Evolutionary conservation across 352 stramenopile species (phyloP).

Genomic region (Thalassiosira gravida): DNA sequence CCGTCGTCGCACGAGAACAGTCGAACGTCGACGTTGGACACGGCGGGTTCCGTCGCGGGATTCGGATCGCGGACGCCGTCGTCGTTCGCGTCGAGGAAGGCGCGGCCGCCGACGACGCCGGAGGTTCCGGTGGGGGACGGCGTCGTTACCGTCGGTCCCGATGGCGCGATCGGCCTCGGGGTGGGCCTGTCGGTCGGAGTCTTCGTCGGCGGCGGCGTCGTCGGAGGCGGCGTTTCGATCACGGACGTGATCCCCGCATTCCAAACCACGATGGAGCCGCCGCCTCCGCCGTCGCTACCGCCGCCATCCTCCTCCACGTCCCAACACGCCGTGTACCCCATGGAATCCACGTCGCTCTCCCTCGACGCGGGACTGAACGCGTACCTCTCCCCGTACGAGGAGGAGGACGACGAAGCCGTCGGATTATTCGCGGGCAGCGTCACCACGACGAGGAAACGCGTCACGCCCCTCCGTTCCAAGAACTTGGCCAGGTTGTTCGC

Average conservation of each 20-base stretch:
- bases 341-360: slow-evolving; percentile 28
- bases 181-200: background rate
- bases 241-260: slow-evolving; percentile 39
- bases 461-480: slow-evolving; percentile 17
- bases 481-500: slow-evolving; percentile 21
- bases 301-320: slow-evolving; percentile 32
- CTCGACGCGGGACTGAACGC: slow-evolving; percentile 23
- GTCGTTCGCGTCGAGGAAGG: slow-evolving; percentile 41
- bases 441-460: slow-evolving; percentile 31
- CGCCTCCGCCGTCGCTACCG: too few relatives aligned
- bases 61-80: slow-evolving; percentile 34
- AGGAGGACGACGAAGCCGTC: too few relatives aligned
- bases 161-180: background rate
- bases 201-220: slow-evolving; percentile 2
- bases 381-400: background rate
- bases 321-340: slow-evolving; percentile 29
- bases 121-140: background rate
- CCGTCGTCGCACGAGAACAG: slow-evolving; percentile 32
- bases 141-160: background rate
- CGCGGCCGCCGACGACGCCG: slow-evolving; percentile 37
- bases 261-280: too few relatives aligned
- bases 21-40: slow-evolving; percentile 36
- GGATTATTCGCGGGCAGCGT: slow-evolving; percentile 6
- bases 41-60: slow-evolving; percentile 18
- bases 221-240: background rate